These are phyloP conservation scores for Zhuliangozyma blackwelliae DNA, from an alignment of 1,139 yeast species.

Conservation along the genomic window DNA sequence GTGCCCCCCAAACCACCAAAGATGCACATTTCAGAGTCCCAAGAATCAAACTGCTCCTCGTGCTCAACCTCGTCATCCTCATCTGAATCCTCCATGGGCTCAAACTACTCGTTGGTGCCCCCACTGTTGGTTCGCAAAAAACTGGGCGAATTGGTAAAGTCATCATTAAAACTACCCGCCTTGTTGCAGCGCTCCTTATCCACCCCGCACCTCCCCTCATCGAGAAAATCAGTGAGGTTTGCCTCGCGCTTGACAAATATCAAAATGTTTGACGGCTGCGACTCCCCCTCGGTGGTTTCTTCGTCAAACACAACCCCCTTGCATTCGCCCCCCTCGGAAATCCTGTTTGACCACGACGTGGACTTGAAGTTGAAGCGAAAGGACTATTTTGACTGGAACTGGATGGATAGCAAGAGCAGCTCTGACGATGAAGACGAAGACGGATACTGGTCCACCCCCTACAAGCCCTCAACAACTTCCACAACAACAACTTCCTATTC, in stretches of 20 bases:
- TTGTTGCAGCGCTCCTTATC: slow-evolving; percentile 23
- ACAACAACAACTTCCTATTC: not conserved
- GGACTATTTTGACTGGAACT: slow-evolving; percentile 13
- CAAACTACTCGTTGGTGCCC: slow-evolving; percentile 1
- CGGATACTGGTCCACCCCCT: slow-evolving; percentile 10
- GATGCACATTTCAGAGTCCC: slow-evolving; percentile 4
- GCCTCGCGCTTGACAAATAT: slow-evolving; percentile 34
- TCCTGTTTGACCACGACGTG: slow-evolving; percentile 14
- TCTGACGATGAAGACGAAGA: slow-evolving; percentile 12
- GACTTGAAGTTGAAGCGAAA: slow-evolving; percentile 3
- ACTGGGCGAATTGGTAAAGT: slow-evolving; percentile 38
- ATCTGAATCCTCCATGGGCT: slow-evolving; percentile 1
- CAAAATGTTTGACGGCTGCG: slow-evolving; percentile 41
- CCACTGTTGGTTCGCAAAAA: slow-evolving; percentile 27
- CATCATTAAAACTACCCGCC: slow-evolving; percentile 31
- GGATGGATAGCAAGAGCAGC: slow-evolving; percentile 4
- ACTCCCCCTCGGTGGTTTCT: slow-evolving; percentile 37
- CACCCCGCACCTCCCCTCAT: slow-evolving; percentile 20
- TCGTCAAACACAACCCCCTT: slow-evolving; percentile 29
- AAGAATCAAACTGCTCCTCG: not conserved
- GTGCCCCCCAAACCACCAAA: slow-evolving; percentile 8
- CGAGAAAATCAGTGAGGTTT: slow-evolving; percentile 32
- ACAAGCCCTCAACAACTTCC: not conserved
- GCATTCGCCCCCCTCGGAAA: slow-evolving; percentile 27
- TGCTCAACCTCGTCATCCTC: not conserved